Evolutionary conservation across 2,329 filamentous ascomycete species (phyloP), one percentile per base, ranked within the genome.

Genomic region (Whalleya microplaca): DNA sequence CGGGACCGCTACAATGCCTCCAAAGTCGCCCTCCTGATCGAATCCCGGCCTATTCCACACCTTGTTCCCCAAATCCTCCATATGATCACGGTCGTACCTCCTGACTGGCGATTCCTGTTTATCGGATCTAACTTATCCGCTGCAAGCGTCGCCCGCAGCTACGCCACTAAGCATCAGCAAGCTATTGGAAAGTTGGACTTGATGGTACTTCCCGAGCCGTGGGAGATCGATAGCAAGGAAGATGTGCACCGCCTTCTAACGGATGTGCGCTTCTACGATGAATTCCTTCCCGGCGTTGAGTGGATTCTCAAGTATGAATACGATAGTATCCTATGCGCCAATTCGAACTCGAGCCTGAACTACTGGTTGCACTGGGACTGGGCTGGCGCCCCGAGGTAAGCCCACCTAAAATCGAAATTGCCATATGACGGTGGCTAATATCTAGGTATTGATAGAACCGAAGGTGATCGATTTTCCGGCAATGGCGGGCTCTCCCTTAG

Each of bases 261-360:
- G 2, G 78, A 81, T 59, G 50, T 74, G 1, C 74, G 79, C 41
- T 82, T 85, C 64, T 85, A 84, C 64, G 73, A 81, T 58, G 76
- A 80, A 58, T 76, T 81, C 47, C 64, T 83, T 18, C 75, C 79
- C 0, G 73, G 72, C 0, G 79, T 78, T 32, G 80, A 84, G 68
- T 84, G 80, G 80, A 68, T 84, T 21, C 71, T 85, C 51, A 79
- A 79, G 64, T 84, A 78, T 62, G 80, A 84, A 61, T 73, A 76
- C n/a, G 82, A 84, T 65, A 82, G 78, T 63, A 82, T 84, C 45
- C 69, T 84, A 45, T 84, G 82, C 62, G 77, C 81, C 53, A 84
- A 84, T 64, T 80, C 80, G 10, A 72, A 73, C n/a, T 73, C 66
- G 41, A 79, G 78, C 58, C 66, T 84, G 41, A 78, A 84, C 61